Base-by-base conservation (phyloP, 108 stramenopile genomes). In the Cyclotella atomus region DNA sequence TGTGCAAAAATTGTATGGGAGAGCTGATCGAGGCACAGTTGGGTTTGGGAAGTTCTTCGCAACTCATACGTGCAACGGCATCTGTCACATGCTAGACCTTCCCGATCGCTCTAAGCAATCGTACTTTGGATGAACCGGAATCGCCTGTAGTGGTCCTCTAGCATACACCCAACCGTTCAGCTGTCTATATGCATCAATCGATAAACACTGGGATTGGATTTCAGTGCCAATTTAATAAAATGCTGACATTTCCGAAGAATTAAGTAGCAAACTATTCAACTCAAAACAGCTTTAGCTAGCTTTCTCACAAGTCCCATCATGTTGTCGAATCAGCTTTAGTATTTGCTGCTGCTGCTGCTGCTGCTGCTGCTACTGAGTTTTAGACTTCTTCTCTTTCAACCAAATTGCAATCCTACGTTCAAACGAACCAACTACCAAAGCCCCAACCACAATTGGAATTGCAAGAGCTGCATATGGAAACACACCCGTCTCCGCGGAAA, bases 381-480 rank as follows among this genome's bases (percentile, higher is more conserved):
- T 52, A 23, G 24, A 9, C 52, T 59, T 59, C n/a, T 34, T 59
- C 32, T 59, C 21, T 59, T 32, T 74, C 41, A 69, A 23, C 77
- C 82, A 81, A 25, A 65, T 20, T 16, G 54, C 34, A 34, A 93
- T 76, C 27, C 90, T 70, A 16, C 93, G 88, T 78, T 94, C 93
- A 55, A 91, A 83, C 21, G 86, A 86, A 12, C 93, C 90, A 20
- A 94, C 93, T 0, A 91, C 89, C 2, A 79, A 60, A 0, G 73
- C 79, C 16, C 93, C 93, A 12, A 91, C 79, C 44, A 90, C n/a
- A 34, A 87, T 70, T 1, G 93, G 91, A 19, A 94, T 64, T 16
- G 61, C 59, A 38, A 94, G 68, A 24, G 62, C 77, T 8, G 67
- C 50, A 50, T 72, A 70, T 4, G 90, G 88, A 63, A 94, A 66